Base-by-base conservation (phyloP, 2,329 filamentous ascomycete genomes). In the Verticillium dahliae region DNA sequence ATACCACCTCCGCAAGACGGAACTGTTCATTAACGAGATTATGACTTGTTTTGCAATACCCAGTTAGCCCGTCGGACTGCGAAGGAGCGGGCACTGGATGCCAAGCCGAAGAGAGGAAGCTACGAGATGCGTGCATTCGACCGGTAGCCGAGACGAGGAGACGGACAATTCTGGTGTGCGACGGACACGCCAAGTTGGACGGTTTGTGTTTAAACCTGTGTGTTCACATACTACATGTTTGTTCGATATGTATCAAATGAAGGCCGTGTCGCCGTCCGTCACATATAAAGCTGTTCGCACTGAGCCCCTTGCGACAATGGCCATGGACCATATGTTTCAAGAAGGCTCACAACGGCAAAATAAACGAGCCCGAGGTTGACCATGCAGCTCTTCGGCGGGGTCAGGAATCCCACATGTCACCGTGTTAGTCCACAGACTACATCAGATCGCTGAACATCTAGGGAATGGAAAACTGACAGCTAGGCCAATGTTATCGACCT, bases 1-100 rank as follows among this genome's bases (percentile, higher is more conserved):
- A 65, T 65, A 65, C 63, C 63, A 63, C 63, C 63, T 63, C 61
- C 63, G 63, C 62, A 65, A 60, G 56, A 58, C 62, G 63, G 55
- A 63, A 60, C 62, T 65, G 63, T 63, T 65, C 59, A 61, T 63
- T 60, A 60, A 65, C 34, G 63, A 65, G 60, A 59, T 60, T 63
- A 64, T 57, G 63, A 64, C 59, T 50, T 41, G 50, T 56, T 60
- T 35, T 57, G 45, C 45, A 50, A 50, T 50, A 50, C 45, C 45
- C 45, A 50, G 18, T 50, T 37, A 22, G 18, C 45, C 22, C n/a
- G n/a, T 50, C 22, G 45, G 45, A 9, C 45, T n/a, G 45, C 22
- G 45, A n/a, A n/a, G 45, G 45, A 18, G 9, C 22, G 41, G n/a
- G n/a, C n/a, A 41, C 41, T 22, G n/a, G 41, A 50, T 50, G 41